Base-by-base conservation (phyloP, 1,284 basidiomycete genomes). In the Tilletia caries region DNA sequence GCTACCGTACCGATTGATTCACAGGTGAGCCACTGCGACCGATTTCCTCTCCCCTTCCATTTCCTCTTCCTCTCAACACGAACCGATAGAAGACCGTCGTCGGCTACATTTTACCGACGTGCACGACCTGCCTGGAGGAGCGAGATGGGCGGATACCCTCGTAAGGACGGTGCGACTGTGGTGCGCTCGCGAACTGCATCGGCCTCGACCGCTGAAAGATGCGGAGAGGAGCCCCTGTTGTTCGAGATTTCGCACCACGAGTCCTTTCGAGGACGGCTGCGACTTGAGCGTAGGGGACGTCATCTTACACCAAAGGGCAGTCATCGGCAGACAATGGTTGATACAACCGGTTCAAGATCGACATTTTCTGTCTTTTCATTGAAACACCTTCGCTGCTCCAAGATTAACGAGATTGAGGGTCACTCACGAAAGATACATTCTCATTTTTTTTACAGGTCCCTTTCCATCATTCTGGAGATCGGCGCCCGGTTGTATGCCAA, bases 361-460 rank as follows among this genome's bases (percentile, higher is more conserved):
- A 68, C 25, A 13, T 20, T 67, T 27, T 13, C 25, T 15, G 20
- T 44, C 29, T 58, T 62, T 66, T 66, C 44, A 29, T 41, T 60
- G 68, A 69, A 69, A 69, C 68, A 69, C 68, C 68, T 54, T 60
- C 64, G 18, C 54, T 62, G 43, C 41, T 25, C 64, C 29, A 23
- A 66, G 68, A n/a, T 50, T 6, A 15, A 43, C 23, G 65, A 29
- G n/a, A 33, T 66, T 20, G 60, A 64, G 64, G 70, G 70, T 71
- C 70, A 71, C 70, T 71, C 58, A 41, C 68, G 67, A 48, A 58
- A 71, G 70, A 18, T 23, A 68, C 70, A 71, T 67, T n/a, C n/a
- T 27, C n/a, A n/a, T n/a, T 32, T 20, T 15, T 34, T 29, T 29
- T 41, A 15, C 37, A 41, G 37, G 15, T 1, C 15, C 37, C 37